These are phyloP conservation scores for Pseudonectria buxi DNA, from an alignment of 2,329 filamentous ascomycete species.

Conservation along the genomic window DNA sequence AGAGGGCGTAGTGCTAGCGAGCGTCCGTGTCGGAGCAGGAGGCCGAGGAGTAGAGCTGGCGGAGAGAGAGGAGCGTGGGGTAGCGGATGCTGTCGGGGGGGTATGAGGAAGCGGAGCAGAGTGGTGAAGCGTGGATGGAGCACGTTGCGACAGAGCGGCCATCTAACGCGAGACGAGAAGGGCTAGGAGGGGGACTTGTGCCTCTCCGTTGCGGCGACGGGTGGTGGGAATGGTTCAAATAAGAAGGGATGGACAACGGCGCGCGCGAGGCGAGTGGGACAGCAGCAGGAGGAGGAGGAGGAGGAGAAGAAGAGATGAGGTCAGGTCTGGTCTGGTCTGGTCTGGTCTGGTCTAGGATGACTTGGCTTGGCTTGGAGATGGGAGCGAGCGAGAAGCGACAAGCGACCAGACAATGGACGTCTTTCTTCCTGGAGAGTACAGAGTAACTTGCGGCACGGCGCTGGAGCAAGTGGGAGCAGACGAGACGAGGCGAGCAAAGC, in stretches of 20 bases:
- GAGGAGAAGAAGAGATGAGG: not conserved
- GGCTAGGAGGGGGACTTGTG: slow-evolving; percentile 22
- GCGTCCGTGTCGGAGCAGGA: slow-evolving; percentile 8
- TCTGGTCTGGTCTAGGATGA: slow-evolving; percentile 1
- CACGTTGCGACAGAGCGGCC: slow-evolving; percentile 35
- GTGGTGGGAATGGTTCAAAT: slow-evolving; percentile 25
- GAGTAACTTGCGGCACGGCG: too few relatives aligned
- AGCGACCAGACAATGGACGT: slow-evolving; percentile 8
- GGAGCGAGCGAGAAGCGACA: slow-evolving; percentile 8
- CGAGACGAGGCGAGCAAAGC: too few relatives aligned
- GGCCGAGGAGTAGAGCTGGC: slow-evolving; percentile 17
- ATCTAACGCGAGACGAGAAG: slow-evolving; percentile 35
- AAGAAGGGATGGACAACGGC: slow-evolving; percentile 22
- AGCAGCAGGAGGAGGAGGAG: slow-evolving; percentile 13
- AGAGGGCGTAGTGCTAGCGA: slow-evolving; percentile 8
- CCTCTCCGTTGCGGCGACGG: slow-evolving; percentile 21
- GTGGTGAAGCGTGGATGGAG: slow-evolving; percentile 25
- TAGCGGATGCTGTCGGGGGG: slow-evolving; percentile 13
- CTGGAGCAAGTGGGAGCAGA: too few relatives aligned
- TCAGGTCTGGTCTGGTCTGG: not conserved
- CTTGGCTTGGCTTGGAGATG: slow-evolving; percentile 7
- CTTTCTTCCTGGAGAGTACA: not conserved
- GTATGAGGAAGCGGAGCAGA: slow-evolving; percentile 21
- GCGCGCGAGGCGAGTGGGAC: slow-evolving; percentile 13
- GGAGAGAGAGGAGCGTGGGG: slow-evolving; percentile 25